Evolutionary conservation across 2,329 filamentous ascomycete species (phyloP).

Genomic region (Setomelanomma holmii): DNA sequence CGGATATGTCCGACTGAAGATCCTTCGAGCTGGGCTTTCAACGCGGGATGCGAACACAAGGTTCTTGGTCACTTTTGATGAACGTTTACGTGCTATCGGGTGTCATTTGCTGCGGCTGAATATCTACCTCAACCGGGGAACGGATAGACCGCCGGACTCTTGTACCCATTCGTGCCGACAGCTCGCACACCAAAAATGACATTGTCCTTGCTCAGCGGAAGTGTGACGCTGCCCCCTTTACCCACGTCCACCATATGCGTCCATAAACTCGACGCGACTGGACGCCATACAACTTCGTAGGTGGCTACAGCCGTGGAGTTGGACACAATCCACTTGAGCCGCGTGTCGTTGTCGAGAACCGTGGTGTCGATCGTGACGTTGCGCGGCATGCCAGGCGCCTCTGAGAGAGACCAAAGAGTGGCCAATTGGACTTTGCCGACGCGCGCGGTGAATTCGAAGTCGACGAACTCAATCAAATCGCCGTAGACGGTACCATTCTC

Average conservation of each 20-base stretch:
- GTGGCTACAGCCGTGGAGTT: constrained; percentile 51
- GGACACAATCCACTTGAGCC: constrained; percentile 57
- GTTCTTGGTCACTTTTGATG: too few relatives aligned
- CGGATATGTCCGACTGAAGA: too few relatives aligned
- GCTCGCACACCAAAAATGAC: constrained; percentile 64
- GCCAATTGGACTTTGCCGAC: constrained; percentile 64
- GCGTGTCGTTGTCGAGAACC: constrained; percentile 58
- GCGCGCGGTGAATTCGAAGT: constrained; percentile 62
- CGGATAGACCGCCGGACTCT: constrained; percentile 57
- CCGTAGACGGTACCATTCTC: constrained; percentile 62
- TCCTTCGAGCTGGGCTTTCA: too few relatives aligned
- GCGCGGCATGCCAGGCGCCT: constrained; percentile 58
- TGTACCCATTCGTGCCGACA: constrained; percentile 59
- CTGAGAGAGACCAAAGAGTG: constrained; percentile 61
- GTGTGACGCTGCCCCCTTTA: constrained; percentile 52
- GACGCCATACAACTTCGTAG: constrained; percentile 65
- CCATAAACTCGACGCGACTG: constrained; percentile 60
- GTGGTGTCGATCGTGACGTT: constrained; percentile 60
- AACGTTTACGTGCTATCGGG: too few relatives aligned
- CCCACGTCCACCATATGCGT: constrained; percentile 59
- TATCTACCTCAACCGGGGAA: constrained; percentile 45
- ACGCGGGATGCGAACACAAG: too few relatives aligned
- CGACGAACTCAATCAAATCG: constrained; percentile 64
- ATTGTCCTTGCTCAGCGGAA: constrained; percentile 64
- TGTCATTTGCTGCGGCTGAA: too few relatives aligned